Conservation (phyloP, 306 rosid genomes). For the Lathyrus sativus region DNA sequence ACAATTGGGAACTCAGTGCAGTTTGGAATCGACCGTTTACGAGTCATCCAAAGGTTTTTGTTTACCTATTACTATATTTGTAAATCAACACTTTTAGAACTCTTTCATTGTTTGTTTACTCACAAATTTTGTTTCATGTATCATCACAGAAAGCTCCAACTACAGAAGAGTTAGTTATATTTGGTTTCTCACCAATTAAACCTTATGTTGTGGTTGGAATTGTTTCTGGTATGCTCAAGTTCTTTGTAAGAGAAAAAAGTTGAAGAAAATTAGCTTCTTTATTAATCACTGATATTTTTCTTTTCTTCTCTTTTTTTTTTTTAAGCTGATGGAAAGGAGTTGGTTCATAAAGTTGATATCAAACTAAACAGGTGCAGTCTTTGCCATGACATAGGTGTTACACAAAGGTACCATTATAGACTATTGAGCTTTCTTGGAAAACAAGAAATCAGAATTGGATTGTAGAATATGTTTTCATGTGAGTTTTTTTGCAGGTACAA, state of each 20-base stretch:
- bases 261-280: not conserved
- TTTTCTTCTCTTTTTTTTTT: not conserved
- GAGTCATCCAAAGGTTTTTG: conserved; percentile 71
- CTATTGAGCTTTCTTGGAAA: not conserved
- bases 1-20: conserved; percentile 58
- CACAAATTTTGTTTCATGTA: too few species aligned
- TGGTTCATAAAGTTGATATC: conserved; percentile 62
- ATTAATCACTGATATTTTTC: not conserved
- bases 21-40: conserved; percentile 65
- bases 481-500: conserved; percentile 51
- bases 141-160: conserved; percentile 59
- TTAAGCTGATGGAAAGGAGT: conserved; percentile 65
- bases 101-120: not conserved
- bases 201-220: conserved; percentile 64
- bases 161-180: conserved; percentile 57
- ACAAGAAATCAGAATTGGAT: too few species aligned
- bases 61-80: not conserved
- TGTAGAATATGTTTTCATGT: conserved; percentile 7
- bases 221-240: conserved; percentile 57
- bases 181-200: conserved; percentile 55
- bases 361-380: conserved; percentile 54
- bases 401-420: conserved; percentile 51
- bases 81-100: conserved; percentile 3
- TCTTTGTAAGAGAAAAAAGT: not conserved
- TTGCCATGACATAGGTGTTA: conserved; percentile 68